Base-by-base conservation (phyloP, 176 grass and related monocot species). In the Rhynchospora breviuscula region DNA sequence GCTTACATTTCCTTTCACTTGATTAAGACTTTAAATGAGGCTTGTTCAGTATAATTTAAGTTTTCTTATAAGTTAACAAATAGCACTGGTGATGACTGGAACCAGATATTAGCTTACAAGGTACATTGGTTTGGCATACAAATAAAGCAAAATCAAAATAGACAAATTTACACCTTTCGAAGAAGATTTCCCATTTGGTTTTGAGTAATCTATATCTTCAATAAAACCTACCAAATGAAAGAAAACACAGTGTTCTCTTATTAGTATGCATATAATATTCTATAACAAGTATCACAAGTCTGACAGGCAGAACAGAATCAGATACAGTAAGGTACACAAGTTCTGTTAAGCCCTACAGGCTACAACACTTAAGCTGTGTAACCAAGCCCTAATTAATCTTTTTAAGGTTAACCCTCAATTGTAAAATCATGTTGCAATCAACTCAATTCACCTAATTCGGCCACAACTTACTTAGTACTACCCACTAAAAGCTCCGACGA, bases 131-230 rank as follows among this genome's bases (percentile, higher is more conserved):
- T 81, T 43, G 10, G 43, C 87, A 35, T 77, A 80, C 25, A 23
- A 66, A 40, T 82, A 81, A 43, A 53, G 31, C 43, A 67, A 87
- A 75, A 66, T 67, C 58, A 54, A n/a, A 44, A 78, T 49, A 51
- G 83, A 60, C 60, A 17, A 78, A 57, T 13, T 78, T 18, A n/a
- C 56, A 82, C 80, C 80, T 82, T 82, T 82, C 6, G 80, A 82
- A 52, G 88, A 47, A 75, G 84, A 81, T 79, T 94, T 98, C 78
- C 81, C 92, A 17, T 91, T 98, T 76, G 86, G 59, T 86, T 87
- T 91, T 13, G 72, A 62, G 78, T 61, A 63, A 83, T 51, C 19
- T 46, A 17, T 25, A 60, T 90, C 90, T 84, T 92, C 90, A n/a
- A 92, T 25, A 81, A 89, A 91, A 87, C 81, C 94, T 97, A 84